Evolutionary conservation across 2,329 filamentous ascomycete species (phyloP).

Genomic region (Botrytis porri): DNA sequence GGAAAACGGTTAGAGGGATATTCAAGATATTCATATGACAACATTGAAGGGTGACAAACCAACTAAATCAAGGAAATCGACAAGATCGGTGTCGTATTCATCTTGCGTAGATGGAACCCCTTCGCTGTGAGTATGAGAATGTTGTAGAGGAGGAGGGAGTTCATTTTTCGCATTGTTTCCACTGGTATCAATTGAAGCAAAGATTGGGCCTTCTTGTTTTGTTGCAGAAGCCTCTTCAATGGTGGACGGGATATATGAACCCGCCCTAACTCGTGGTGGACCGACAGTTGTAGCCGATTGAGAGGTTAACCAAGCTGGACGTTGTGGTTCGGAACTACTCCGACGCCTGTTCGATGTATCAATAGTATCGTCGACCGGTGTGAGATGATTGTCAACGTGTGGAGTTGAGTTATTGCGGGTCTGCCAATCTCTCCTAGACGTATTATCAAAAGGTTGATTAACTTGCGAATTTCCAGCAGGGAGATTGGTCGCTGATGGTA

Average conservation of each 20-base stretch:
- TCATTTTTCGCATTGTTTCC: background rate
- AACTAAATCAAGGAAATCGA: constrained; percentile 66
- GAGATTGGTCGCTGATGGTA: constrained; percentile 17
- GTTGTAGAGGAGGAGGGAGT: background rate
- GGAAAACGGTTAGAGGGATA: constrained; percentile 18
- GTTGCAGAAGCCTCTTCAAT: constrained; percentile 14
- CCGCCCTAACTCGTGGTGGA: constrained; percentile 6
- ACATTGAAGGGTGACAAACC: constrained; percentile 43
- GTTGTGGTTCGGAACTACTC: constrained; percentile 22
- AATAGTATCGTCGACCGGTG: background rate
- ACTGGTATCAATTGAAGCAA: background rate
- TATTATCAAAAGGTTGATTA: constrained; percentile 7
- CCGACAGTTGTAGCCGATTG: background rate
- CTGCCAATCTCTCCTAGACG: constrained; percentile 1
- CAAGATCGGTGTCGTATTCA: constrained; percentile 59
- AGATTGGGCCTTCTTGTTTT: constrained; percentile 1
- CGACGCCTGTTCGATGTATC: constrained; percentile 20
- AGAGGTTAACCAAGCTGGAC: constrained; percentile 6
- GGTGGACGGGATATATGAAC: constrained; percentile 18
- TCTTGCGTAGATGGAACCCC: background rate
- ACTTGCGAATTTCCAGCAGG: background rate
- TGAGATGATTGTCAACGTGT: constrained; percentile 5
- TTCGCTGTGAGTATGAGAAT: constrained; percentile 8
- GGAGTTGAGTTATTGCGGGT: constrained; percentile 12
- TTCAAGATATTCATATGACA: background rate